Evolutionary conservation across 495 filamentous ascomycete species (phyloP).

Genomic region (Aspergillus taichungensis): DNA sequence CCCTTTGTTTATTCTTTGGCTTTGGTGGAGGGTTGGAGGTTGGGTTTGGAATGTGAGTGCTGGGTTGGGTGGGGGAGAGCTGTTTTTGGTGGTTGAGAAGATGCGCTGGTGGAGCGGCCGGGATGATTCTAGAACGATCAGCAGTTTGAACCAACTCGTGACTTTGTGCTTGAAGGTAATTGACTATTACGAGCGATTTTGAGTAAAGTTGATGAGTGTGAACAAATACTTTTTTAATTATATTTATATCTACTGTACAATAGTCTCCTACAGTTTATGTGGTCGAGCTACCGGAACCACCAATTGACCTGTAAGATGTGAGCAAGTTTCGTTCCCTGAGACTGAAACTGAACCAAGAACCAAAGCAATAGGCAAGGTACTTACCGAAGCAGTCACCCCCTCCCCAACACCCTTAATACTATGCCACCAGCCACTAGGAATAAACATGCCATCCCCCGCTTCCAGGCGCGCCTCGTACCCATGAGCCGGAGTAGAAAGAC

Average conservation of each 20-base stretch:
- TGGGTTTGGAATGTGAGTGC: not conserved
- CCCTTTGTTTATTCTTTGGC: too few species aligned
- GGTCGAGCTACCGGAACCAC: slow-evolving; percentile 66
- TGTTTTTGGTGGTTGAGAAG: not conserved
- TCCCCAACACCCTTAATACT: slow-evolving; percentile 66
- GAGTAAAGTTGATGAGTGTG: not conserved
- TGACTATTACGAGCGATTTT: too few species aligned
- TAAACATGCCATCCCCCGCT: slow-evolving; percentile 70
- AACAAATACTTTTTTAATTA: not conserved
- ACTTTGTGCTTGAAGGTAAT: not conserved
- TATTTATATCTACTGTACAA: not conserved
- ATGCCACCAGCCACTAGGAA: slow-evolving; percentile 96
- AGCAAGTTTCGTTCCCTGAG: slow-evolving; percentile 4
- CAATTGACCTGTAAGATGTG: slow-evolving; percentile 62
- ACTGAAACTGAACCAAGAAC: not conserved
- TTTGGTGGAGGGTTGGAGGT: not conserved
- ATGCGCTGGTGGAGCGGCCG: slow-evolving; percentile 1
- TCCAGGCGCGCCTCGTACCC: slow-evolving; percentile 51
- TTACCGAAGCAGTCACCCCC: slow-evolving; percentile 58
- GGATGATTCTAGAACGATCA: slow-evolving; percentile 26
- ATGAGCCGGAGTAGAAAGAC: slow-evolving; percentile 12
- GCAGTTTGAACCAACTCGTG: slow-evolving; percentile 1
- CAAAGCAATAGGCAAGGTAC: slow-evolving; percentile 13
- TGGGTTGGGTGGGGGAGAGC: not conserved
- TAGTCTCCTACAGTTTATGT: not conserved